Conservation (phyloP, 148 eudicot genomes). For the Tetragonia tetragonoides region DNA sequence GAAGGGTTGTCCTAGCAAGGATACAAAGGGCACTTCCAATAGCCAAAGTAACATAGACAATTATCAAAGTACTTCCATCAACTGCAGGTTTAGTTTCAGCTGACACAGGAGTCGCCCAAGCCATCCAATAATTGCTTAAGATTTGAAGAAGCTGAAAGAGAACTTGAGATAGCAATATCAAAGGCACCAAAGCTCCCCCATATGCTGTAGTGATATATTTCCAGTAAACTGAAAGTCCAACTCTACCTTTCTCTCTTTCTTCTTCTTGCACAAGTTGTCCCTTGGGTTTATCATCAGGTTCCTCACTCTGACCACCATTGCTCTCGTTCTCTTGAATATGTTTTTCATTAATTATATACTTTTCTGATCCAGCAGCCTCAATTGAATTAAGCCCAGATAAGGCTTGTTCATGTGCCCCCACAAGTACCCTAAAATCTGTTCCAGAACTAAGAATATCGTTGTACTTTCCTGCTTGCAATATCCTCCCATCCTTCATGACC, state of each 20-base stretch:
- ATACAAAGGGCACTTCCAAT: conserved; percentile 35
- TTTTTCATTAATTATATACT: neutral
- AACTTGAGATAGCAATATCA: conserved; percentile 36
- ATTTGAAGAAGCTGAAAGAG: conserved; percentile 42
- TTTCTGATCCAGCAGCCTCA: neutral
- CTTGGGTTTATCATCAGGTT: conserved; percentile 10
- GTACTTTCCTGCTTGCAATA: conserved; percentile 52
- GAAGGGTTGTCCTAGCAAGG: conserved; percentile 28
- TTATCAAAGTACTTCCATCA: conserved; percentile 23
- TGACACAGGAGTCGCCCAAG: conserved; percentile 47
- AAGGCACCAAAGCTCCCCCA: conserved; percentile 43
- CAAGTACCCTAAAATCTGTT: conserved; percentile 42
- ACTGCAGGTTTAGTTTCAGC: conserved; percentile 25
- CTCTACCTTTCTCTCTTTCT: conserved; percentile 47
- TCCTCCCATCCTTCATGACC: conserved; percentile 54
- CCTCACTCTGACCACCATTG: too few species aligned
- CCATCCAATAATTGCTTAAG: conserved; percentile 49
- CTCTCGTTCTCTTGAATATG: neutral
- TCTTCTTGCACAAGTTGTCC: conserved; percentile 50
- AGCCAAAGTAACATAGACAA: conserved; percentile 36
- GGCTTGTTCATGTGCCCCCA: conserved; percentile 48
- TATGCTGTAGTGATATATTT: conserved; percentile 42
- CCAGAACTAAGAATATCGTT: conserved; percentile 46
- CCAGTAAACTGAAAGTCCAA: conserved; percentile 40
- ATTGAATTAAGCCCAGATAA: conserved; percentile 31